Percentiles rank a stretch among this genome's conserved stretches.
Evolutionary conservation across 495 filamentous ascomycete species (phyloP).

Genomic region (Pyrenula massariospora): DNA sequence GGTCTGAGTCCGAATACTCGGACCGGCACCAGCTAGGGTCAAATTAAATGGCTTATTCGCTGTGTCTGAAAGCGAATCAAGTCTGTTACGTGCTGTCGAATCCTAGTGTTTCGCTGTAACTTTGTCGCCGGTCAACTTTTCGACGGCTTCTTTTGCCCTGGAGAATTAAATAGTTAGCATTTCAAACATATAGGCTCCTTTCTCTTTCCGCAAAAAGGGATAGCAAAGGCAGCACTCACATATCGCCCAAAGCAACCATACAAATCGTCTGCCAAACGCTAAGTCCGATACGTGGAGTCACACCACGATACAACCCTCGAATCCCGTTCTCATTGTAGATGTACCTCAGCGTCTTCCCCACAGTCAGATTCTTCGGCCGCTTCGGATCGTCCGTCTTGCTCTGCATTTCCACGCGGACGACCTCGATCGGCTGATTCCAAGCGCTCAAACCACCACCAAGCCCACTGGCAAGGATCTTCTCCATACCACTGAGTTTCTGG

Average conservation of each 20-base stretch:
- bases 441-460: constrained; percentile 88
- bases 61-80: no score
- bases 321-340: constrained; percentile 84
- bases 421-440: constrained; percentile 99
- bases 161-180: no score
- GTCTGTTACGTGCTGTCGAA: no score
- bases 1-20: no score
- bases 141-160: constrained; percentile 93
- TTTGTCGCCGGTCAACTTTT: constrained; percentile 87
- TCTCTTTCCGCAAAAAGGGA: background rate
- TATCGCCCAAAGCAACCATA: constrained; percentile 99
- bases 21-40: no score
- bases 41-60: no score
- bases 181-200: constrained; percentile 5
- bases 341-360: constrained; percentile 83
- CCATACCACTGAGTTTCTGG: constrained; percentile 60
- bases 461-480: constrained; percentile 84
- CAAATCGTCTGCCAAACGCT: constrained; percentile 99
- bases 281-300: constrained; percentile 84
- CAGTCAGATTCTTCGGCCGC: constrained; percentile 95
- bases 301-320: constrained; percentile 90
- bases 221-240: constrained; percentile 47
- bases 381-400: constrained; percentile 96
- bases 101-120: constrained; percentile 97
- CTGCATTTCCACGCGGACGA: constrained; percentile 99